Base-by-base conservation (phyloP, 2,329 filamentous ascomycete genomes). In the Ilyonectria destructans region DNA sequence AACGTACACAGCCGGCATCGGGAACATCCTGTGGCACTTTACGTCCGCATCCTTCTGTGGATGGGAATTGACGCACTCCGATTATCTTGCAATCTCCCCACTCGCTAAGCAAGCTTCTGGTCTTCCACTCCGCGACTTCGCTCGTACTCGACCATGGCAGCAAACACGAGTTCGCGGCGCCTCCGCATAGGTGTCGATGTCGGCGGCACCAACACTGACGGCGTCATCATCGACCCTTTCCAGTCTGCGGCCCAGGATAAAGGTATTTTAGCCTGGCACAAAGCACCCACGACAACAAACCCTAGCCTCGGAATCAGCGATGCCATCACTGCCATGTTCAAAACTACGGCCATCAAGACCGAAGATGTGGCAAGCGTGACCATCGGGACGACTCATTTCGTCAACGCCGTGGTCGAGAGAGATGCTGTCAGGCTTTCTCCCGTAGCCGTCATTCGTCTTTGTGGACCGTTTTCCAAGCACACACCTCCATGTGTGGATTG, bases 311-410 rank as follows among this genome's bases (percentile, higher is more conserved):
- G 67, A 17, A 54, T 61, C 54, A 63, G 45, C 35, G 21, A 65
- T 37, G 82, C 82, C 45, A 84, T 88, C 62, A 78, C 76, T 6
- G 76, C 78, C 26, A 84, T 87, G 80, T 81, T 88, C 67, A 57
- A 77, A 15, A 71, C 77, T 1, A 75, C 80, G 15, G 59, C 68
- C 6, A 76, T 83, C 37, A 67, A 73, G 46, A 80, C 82, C 0
- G 72, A 76, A 0, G 75, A 82, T 6, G 80, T 88, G 19, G 82
- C 84, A 15, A 85, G 83, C 67, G 82, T 88, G 15, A 86, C 85
- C 2, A 87, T 88, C 68, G 86, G 86, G 59, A 87, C 85, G 1
- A 89, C 88, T 1, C 87, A 90, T 67, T 90, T 90, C 71, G 82
- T 90, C 71, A 90, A 90, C 67, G 87, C 87, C 9, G 85, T 90